Conservation (phyloP, 441 rosid genomes). For the Gossypium lobatum region DNA sequence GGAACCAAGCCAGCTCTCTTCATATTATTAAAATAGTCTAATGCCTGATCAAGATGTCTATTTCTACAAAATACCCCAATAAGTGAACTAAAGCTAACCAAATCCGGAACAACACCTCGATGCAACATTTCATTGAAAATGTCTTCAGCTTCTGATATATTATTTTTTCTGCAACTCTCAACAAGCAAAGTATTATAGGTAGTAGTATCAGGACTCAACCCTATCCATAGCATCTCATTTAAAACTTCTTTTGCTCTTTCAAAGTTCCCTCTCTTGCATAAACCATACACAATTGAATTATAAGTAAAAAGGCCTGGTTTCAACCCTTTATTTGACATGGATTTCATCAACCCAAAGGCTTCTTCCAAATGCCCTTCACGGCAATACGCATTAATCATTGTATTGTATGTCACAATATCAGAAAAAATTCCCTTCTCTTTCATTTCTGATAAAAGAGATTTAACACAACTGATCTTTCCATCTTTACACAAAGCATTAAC, state of each 20-base stretch:
- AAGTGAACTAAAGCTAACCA: slow-evolving; percentile 62
- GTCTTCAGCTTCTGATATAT: slow-evolving; percentile 40
- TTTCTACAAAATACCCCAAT: slow-evolving; percentile 55
- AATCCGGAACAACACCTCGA: slow-evolving; percentile 49
- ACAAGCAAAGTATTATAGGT: slow-evolving; percentile 63
- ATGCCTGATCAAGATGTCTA: slow-evolving; percentile 50
- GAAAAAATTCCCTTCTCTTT: slow-evolving; percentile 56
- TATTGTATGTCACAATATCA: slow-evolving; percentile 25
- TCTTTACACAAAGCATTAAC: slow-evolving; percentile 83
- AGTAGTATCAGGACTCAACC: slow-evolving; percentile 57
- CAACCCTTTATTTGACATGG: slow-evolving; percentile 59
- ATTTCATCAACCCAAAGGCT: slow-evolving; percentile 54
- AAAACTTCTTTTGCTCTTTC: slow-evolving; percentile 55
- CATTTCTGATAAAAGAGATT: slow-evolving; percentile 40
- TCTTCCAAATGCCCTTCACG: slow-evolving; percentile 55
- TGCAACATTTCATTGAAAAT: slow-evolving; percentile 46
- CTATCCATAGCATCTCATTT: slow-evolving; percentile 47
- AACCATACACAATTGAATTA: slow-evolving; percentile 59
- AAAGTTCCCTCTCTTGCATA: slow-evolving; percentile 47
- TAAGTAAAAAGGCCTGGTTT: slow-evolving; percentile 59
- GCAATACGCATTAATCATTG: slow-evolving; percentile 40
- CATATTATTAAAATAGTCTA: slow-evolving; percentile 43
- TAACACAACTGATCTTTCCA: slow-evolving; percentile 39
- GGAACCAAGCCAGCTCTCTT: slow-evolving; percentile 53
- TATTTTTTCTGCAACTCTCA: slow-evolving; percentile 26